phyloP scores from a whole-genome alignment of 192 early-diverging fungal genomes.

The Coemansia sp. region DNA sequence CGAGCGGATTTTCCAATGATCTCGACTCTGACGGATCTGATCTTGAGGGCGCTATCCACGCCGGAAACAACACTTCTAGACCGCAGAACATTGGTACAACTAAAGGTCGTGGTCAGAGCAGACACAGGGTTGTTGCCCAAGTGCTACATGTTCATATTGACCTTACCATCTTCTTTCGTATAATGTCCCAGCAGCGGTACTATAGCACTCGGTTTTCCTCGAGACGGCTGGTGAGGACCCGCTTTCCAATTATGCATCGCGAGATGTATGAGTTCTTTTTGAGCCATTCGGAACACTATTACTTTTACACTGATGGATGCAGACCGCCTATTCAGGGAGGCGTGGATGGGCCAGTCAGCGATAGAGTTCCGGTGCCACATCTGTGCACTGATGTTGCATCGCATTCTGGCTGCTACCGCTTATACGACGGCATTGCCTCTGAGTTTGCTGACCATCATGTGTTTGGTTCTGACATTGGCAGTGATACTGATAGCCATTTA shows the following conservation, averaged over 20 bases:
- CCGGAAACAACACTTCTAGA: not conserved
- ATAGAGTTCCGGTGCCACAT: constrained; percentile 11
- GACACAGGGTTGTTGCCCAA: constrained; percentile 32
- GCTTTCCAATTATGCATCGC: constrained; percentile 35
- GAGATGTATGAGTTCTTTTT: constrained; percentile 55
- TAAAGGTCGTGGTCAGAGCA: not conserved
- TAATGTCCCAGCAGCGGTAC: constrained; percentile 50
- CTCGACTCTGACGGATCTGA: constrained; percentile 24
- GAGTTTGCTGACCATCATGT: constrained; percentile 8
- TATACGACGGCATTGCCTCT: constrained; percentile 43
- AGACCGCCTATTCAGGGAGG: constrained; percentile 19
- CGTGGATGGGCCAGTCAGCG: constrained; percentile 3
- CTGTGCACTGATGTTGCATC: constrained; percentile 27
- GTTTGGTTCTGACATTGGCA: constrained; percentile 19
- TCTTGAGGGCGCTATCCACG: not conserved
- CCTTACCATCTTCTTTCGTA: constrained; percentile 33
- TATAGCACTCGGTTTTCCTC: constrained; percentile 56
- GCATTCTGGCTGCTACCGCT: constrained; percentile 52
- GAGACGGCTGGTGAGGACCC: constrained; percentile 41
- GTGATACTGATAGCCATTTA: constrained; percentile 21
- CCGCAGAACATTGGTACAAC: not conserved
- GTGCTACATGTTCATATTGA: constrained; percentile 49
- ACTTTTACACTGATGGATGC: constrained; percentile 42
- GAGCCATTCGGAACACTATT: constrained; percentile 42
- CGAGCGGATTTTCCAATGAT: constrained; percentile 9